Evolutionary conservation across 1,284 basidiomycete genomes (phyloP).

Genomic region (Sporisorium reilianum): DNA sequence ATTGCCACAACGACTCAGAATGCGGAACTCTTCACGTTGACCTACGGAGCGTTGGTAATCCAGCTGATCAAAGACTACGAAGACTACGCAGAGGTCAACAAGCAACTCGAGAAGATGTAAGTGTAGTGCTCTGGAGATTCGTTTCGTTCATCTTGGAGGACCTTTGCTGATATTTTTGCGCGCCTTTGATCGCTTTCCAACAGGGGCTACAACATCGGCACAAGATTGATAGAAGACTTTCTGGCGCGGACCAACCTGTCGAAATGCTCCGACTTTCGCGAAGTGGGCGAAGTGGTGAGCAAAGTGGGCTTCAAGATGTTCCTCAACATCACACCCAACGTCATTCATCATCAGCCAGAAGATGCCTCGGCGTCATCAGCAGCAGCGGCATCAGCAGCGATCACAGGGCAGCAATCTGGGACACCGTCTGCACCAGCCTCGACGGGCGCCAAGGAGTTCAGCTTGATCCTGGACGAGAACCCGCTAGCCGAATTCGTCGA

Average conservation of each 20-base stretch:
- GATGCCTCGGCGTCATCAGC: slow-evolving; percentile 49
- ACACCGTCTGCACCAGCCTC: slow-evolving; percentile 16
- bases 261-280: slow-evolving; percentile 87
- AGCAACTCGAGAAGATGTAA: slow-evolving; percentile 76
- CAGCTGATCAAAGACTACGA: slow-evolving; percentile 99
- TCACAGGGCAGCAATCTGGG: slow-evolving; percentile 12
- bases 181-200: neutral
- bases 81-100: slow-evolving; percentile 86
- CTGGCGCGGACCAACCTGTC: slow-evolving; percentile 80
- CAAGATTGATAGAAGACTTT: slow-evolving; percentile 95
- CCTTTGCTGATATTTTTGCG: neutral
- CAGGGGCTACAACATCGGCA: slow-evolving; percentile 99
- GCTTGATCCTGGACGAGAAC: slow-evolving; percentile 91
- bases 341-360: slow-evolving; percentile 75
- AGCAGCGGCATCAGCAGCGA: slow-evolving; percentile 15
- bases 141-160: neutral
- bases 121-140: slow-evolving; percentile 24
- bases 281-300: slow-evolving; percentile 75
- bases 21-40: slow-evolving; percentile 95
- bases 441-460: slow-evolving; percentile 74
- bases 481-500: slow-evolving; percentile 97
- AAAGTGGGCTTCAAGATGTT: slow-evolving; percentile 97
- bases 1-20: slow-evolving; percentile 75
- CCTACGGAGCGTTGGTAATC: slow-evolving; percentile 96
- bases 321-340: slow-evolving; percentile 87